Evolutionary conservation across 2,329 filamentous ascomycete genomes (phyloP).

Genomic region (Aspergillus sp.): DNA sequence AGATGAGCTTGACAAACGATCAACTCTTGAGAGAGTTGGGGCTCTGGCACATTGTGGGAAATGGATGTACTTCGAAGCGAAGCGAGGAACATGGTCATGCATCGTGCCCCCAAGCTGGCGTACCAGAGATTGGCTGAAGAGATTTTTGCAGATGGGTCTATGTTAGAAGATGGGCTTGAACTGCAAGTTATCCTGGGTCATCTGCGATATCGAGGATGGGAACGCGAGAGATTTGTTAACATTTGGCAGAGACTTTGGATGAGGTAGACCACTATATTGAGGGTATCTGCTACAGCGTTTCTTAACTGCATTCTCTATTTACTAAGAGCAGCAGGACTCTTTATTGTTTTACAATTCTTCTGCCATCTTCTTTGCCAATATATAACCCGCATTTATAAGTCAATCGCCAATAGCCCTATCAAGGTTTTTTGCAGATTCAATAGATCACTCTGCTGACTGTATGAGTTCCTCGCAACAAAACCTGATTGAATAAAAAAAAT

Average conservation of each 20-base stretch:
- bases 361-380: no score
- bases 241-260: not conserved
- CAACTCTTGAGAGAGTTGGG: not conserved
- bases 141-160: not conserved
- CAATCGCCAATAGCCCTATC: no score
- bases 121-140: not conserved
- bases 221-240: not conserved
- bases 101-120: not conserved
- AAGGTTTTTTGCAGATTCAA: no score
- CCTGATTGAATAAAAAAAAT: no score
- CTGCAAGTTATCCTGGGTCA: not conserved
- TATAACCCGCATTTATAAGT: no score
- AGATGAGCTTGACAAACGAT: not conserved
- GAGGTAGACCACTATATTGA: no score
- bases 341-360: no score
- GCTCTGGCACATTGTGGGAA: not conserved
- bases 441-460: no score
- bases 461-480: no score
- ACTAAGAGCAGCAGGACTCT: no score
- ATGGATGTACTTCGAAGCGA: constrained; percentile 1
- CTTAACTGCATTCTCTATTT: no score
- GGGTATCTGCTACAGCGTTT: no score
- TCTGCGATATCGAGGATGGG: not conserved
- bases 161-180: not conserved
- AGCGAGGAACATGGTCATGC: not conserved